Conservation (phyloP, 176 grass and related monocot genomes). For the Panicum miliaceum region DNA sequence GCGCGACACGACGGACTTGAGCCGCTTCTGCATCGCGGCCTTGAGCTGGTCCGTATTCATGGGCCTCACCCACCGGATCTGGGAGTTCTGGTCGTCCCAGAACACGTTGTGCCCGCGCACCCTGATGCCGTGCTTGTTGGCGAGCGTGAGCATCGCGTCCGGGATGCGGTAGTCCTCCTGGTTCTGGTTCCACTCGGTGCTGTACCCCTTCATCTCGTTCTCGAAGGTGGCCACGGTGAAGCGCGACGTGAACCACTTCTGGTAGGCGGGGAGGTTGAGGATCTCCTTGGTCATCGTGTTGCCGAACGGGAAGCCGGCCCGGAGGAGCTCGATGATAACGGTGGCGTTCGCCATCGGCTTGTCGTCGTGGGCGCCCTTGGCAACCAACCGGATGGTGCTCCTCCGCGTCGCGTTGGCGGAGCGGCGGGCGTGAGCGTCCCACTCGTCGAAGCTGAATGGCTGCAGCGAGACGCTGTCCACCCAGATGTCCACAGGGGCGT, state of each 20-base stretch:
- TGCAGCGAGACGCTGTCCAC: conserved; percentile 84
- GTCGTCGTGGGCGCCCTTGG: conserved; percentile 25
- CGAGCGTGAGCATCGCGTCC: conserved; percentile 66
- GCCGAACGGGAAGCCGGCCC: conserved; percentile 64
- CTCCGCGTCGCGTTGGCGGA: conserved; percentile 43
- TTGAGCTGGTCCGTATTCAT: conserved; percentile 41
- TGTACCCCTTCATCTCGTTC: conserved; percentile 99
- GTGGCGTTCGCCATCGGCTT: conserved; percentile 43
- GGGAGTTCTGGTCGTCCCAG: conserved; percentile 69
- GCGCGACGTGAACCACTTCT: conserved; percentile 81
- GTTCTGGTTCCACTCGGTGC: conserved; percentile 44
- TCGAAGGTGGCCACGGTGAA: conserved; percentile 82
- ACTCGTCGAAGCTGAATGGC: conserved; percentile 77
- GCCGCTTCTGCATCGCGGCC: conserved; percentile 47
- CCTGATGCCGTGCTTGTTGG: conserved; percentile 36
- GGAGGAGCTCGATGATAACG: conserved; percentile 52
- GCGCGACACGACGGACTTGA: conserved; percentile 54
- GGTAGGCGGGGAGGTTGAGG: conserved; percentile 48
- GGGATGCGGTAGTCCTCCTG: conserved; percentile 59
- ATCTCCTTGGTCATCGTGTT: conserved; percentile 60
- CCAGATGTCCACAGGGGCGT: conserved; percentile 61
- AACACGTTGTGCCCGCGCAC: conserved; percentile 85
- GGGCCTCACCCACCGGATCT: conserved; percentile 49
- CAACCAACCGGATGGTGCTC: conserved; percentile 38
- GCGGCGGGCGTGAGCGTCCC: conserved; percentile 52